phyloP scores from a whole-genome alignment of 495 filamentous ascomycete genomes.

The Annulohypoxylon nitens region DNA sequence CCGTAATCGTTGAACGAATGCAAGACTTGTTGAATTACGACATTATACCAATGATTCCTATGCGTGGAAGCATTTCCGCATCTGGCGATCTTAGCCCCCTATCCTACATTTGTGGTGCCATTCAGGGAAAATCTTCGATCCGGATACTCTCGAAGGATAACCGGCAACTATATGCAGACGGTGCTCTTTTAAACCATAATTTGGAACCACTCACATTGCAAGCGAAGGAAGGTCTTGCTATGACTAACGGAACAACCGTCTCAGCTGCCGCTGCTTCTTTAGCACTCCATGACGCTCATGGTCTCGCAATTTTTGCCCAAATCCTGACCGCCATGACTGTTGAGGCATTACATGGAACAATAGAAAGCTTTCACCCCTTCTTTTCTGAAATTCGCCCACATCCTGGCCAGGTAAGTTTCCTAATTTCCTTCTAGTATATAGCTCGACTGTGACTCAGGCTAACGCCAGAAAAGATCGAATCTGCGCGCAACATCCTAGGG shows the following conservation, averaged over 20 bases:
- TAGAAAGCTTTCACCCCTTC: background rate
- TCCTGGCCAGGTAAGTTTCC: background rate
- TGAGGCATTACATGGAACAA: background rate
- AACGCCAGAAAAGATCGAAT: background rate
- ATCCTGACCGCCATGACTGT: background rate
- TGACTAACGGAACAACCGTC: background rate
- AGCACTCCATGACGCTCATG: slow-evolving; percentile 3
- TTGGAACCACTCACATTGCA: background rate
- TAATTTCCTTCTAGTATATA: background rate
- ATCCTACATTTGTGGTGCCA: background rate
- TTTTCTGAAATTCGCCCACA: background rate
- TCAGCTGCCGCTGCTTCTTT: background rate
- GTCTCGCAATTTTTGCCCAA: background rate
- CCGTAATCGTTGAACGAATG: background rate
- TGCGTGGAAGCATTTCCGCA: background rate
- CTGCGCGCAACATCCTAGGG: background rate
- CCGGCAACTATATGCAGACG: background rate
- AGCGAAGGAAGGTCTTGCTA: background rate
- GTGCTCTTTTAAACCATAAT: background rate
- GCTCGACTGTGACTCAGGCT: background rate
- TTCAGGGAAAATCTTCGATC: background rate
- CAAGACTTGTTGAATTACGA: background rate
- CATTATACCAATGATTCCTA: background rate
- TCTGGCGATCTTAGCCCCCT: background rate
- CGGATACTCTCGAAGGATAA: slow-evolving; percentile 1